These are phyloP conservation scores for Mercurialis annua DNA, from an alignment of 345 rosid genomes.

Conservation along the genomic window DNA sequence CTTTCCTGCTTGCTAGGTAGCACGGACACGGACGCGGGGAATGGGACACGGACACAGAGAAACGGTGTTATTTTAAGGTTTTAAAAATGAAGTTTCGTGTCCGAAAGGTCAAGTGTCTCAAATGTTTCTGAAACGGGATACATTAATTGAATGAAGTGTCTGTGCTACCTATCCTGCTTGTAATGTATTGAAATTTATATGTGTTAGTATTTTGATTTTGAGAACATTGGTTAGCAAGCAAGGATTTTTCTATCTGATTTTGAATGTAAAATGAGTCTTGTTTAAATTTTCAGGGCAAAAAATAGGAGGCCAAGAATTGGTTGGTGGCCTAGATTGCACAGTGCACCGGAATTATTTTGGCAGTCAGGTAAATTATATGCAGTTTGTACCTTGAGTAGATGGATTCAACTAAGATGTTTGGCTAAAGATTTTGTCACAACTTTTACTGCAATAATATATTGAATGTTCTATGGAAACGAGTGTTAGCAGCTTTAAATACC, in stretches of 20 bases:
- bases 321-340: slow-evolving; percentile 89
- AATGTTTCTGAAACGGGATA: no score
- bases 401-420: not conserved
- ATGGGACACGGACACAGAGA: no score
- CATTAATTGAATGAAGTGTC: no score
- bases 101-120: no score
- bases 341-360: slow-evolving; percentile 90
- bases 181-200: not conserved
- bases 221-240: not conserved
- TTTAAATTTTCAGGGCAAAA: slow-evolving; percentile 77
- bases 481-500: not conserved
- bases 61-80: no score
- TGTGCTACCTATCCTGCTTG: no score
- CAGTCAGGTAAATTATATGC: slow-evolving; percentile 59
- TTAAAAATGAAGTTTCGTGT: no score
- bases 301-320: slow-evolving; percentile 79
- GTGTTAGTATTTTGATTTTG: not conserved
- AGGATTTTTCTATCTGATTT: not conserved
- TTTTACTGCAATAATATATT: not conserved
- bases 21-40: no score
- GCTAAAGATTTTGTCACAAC: not conserved
- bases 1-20: no score
- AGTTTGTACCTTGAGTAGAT: slow-evolving; percentile 1
- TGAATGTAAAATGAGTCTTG: not conserved
- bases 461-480: not conserved